Evolutionary conservation across 1,284 basidiomycete species (phyloP), one percentile per base, ranked within the genome.

Genomic region (Lentinus polychrous): DNA sequence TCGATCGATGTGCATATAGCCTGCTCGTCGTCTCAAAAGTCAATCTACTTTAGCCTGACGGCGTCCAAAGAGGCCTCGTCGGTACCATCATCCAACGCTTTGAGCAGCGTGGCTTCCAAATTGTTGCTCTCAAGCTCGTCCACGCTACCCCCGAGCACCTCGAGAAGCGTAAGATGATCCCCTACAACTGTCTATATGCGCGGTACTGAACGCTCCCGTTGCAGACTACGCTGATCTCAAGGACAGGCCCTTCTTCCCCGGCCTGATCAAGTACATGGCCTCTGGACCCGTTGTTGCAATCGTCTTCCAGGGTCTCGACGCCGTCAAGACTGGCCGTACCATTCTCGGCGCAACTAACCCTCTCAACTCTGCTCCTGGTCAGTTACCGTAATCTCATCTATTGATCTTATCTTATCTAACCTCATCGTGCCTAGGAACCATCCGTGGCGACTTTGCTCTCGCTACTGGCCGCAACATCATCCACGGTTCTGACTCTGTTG

Each of bases 271-370:
- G 66, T 96, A 96, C 80, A 91, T 97, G 94, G 79, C 83, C 50
- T 83, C 91, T 55, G 95, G 95, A 55, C 95, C 95, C 60, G 95
- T 99, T 60, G 86, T 96, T 63, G 91, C 81, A 64, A 96, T 97
- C 84, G 95, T 95, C 63, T 97, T 93, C 82, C 81, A 97, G 74
- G 95, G 95, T 60, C 85, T 94, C 62, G 92, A 96, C 66, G 92
- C 91, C 58, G 93, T 96, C 76, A 95, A 95, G 80, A 93, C 90
- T 55, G 94, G 94, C 60, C 92, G 94, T 72, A 79, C 70, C 67
- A 93, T 98, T 84, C 89, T 99, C 61, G 94, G 95, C 66, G 86
- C 93, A 43, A 98, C 96, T 66, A 97, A 99, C 85, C 96, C 95
- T 52, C 83, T 98, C 54, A 80, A 79, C 46, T 97, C 94, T 55